phyloP scores from a whole-genome alignment of 129 eudicot genomes.

The Ambrosia trifida region DNA sequence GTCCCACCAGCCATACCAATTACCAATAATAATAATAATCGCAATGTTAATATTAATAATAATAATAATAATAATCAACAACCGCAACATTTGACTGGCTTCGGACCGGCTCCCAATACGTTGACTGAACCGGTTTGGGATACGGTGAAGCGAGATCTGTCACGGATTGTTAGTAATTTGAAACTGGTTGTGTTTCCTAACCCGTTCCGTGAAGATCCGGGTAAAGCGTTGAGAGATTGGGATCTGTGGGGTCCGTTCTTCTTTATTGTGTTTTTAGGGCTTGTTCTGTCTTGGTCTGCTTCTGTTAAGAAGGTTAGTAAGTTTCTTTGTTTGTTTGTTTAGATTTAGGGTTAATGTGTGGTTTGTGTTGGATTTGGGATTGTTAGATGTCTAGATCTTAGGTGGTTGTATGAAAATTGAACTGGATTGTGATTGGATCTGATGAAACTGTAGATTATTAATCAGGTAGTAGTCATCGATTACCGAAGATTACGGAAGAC shows the following conservation, averaged over 20 bases:
- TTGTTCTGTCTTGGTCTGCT: constrained; percentile 87
- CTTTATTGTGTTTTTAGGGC: constrained; percentile 94
- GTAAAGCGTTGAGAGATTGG: constrained; percentile 97
- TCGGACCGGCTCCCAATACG: constrained; percentile 82
- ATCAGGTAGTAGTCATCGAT: too few species aligned
- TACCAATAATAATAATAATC: constrained; percentile 3
- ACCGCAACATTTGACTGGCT: constrained; percentile 36
- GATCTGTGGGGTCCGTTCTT: constrained; percentile 99
- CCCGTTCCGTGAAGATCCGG: constrained; percentile 94
- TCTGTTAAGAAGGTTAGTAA: constrained; percentile 76
- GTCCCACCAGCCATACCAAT: constrained; percentile 42
- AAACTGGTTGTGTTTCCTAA: constrained; percentile 93
- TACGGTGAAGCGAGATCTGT: constrained; percentile 85
- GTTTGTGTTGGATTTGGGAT: neutral
- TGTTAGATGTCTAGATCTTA: neutral
- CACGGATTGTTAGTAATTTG: constrained; percentile 86
- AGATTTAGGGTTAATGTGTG: neutral
- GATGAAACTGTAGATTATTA: neutral
- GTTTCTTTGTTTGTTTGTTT: neutral
- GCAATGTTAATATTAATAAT: too few species aligned
- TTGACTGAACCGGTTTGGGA: constrained; percentile 98
- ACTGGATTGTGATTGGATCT: constrained; percentile 19
- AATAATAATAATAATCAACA: constrained; percentile 20
- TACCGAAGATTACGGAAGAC: too few species aligned
- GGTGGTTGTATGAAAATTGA: neutral